Conservation (phyloP, 2,329 filamentous ascomycete species). For the Xylariomycetidae sp. region DNA sequence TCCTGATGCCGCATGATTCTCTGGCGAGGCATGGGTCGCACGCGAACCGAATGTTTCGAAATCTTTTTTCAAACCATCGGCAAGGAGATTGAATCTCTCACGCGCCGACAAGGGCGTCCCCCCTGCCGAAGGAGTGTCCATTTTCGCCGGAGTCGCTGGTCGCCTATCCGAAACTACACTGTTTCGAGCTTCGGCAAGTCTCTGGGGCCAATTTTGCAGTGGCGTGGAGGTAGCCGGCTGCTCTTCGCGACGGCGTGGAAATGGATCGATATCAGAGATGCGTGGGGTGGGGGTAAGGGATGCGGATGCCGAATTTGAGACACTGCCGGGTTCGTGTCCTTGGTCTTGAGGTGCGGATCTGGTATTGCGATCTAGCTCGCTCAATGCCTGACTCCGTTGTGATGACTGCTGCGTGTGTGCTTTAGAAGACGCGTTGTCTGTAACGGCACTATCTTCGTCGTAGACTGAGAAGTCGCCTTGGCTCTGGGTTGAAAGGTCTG, state of each 20-base stretch:
- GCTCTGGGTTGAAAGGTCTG: constrained; percentile 13
- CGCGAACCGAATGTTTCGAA: no score
- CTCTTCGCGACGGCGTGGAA: no score
- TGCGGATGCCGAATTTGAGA: no score
- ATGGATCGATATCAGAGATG: no score
- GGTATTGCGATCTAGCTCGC: constrained; percentile 21
- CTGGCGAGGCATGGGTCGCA: no score
- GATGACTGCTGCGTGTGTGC: constrained; percentile 5
- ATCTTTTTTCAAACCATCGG: no score
- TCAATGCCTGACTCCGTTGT: constrained; percentile 20
- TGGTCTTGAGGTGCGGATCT: constrained; percentile 6
- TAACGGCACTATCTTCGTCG: constrained; percentile 15
- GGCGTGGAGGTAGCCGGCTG: no score
- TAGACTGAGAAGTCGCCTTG: constrained; percentile 16
- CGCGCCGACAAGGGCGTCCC: constrained; percentile 13
- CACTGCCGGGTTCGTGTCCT: constrained; percentile 4
- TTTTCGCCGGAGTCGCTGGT: constrained; percentile 7
- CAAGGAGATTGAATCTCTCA: constrained; percentile 18
- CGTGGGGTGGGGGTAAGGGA: no score
- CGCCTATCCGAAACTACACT: no score
- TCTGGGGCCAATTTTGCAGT: no score
- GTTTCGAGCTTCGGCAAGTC: no score
- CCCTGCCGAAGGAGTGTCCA: constrained; percentile 14
- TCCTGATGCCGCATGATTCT: no score
- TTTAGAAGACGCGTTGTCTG: constrained; percentile 7